Base-by-base conservation (phyloP, 2,329 filamentous ascomycete genomes). In the Juglanconis oblonga region DNA sequence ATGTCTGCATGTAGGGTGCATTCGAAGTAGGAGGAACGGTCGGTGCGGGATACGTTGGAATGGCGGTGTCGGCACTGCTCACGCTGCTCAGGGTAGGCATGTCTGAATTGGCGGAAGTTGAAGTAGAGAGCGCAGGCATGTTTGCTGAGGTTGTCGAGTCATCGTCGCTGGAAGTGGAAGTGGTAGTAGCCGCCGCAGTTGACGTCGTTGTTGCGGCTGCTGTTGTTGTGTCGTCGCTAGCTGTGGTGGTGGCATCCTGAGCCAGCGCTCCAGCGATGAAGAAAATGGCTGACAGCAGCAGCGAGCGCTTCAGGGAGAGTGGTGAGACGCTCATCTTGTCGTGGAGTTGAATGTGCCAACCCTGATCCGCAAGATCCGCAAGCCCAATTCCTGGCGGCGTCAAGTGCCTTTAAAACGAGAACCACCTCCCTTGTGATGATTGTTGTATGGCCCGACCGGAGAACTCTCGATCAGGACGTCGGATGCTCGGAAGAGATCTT, bases 1-100 rank as follows among this genome's bases (percentile, higher is more conserved):
- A 96, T 69, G 88, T 87, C 70, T 93, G 88, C 91, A 98, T 97
- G 72, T 91, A 99, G 14, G 94, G 92, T 5, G 95, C 95, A 69
- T 89, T 85, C 44, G 84, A 81, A 3, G 91, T 97, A 32, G 92
- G 90, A 7, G 95, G 95, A 3, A 98, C 88, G 32, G 86, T 83
- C 4, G 92, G 81, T 1, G 89, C 77, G 5, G 93, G 90, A 65
- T 89, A 90, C 29, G 85, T 84, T 65, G 78, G 77, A 55, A 80
- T 73, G 4, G 68, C 64, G 13, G 68, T 73, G 54, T 71, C 64
- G 54, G 49, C 62, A 11, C 70, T 65, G 40, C 17, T 50, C 36
- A 45, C 32, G 57, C 64, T 72, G 48, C 65, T 65, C 31, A 68
- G 64, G 35, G 68, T 40, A 10, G 59, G 55, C 48, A 60, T 65